These are phyloP conservation scores for Neodidymelliopsis sp. DNA, from an alignment of 2,329 filamentous ascomycete species.

Conservation along the genomic window DNA sequence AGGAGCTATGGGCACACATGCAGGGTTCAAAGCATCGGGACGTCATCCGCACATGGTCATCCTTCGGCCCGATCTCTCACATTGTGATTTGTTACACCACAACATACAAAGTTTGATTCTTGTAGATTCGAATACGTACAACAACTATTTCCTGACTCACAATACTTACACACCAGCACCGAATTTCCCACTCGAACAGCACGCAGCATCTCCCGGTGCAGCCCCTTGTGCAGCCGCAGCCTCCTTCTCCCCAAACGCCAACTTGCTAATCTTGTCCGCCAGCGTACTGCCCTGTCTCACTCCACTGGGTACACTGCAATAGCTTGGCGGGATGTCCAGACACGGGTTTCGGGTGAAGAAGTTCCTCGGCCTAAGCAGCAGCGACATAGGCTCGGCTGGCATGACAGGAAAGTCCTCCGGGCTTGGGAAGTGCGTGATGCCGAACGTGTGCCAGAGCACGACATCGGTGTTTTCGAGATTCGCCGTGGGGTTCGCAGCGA, in stretches of 20 bases:
- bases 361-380: constrained; percentile 79
- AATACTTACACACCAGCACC: constrained; percentile 29
- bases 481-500: constrained; percentile 70
- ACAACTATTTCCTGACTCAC: too few species aligned
- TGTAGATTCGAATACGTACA: too few species aligned
- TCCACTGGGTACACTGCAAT: constrained; percentile 75
- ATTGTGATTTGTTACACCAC: too few species aligned
- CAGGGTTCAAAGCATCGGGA: constrained; percentile 13
- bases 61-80: neutral
- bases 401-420: constrained; percentile 94
- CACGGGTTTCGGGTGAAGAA: constrained; percentile 84
- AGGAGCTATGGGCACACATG: constrained; percentile 16
- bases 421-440: constrained; percentile 85
- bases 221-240: constrained; percentile 17
- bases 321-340: constrained; percentile 81
- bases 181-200: constrained; percentile 30
- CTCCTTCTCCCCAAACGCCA: constrained; percentile 56
- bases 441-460: constrained; percentile 94
- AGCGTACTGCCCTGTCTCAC: constrained; percentile 59
- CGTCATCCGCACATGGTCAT: constrained; percentile 15
- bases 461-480: constrained; percentile 82
- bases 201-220: constrained; percentile 10
- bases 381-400: constrained; percentile 80
- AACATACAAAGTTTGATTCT: too few species aligned
- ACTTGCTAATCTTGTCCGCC: constrained; percentile 59